Evolutionary conservation across 2,329 filamentous ascomycete species (phyloP).

Genomic region (Epichloe festucae): DNA sequence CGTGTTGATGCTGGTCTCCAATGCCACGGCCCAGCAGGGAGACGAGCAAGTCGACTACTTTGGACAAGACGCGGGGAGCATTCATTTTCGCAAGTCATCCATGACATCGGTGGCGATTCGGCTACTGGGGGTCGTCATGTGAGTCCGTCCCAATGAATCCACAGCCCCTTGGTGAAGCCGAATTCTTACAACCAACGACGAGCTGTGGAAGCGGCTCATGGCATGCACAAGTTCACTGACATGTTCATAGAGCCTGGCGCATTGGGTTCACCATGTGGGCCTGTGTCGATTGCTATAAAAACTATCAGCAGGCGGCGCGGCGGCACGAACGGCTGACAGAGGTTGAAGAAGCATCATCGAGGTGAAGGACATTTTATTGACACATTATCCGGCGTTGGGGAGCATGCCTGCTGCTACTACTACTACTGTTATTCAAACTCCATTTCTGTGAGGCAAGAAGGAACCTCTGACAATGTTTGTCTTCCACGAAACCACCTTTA

Average conservation of each 20-base stretch:
- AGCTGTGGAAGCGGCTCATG: too few relatives aligned
- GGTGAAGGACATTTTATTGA: too few relatives aligned
- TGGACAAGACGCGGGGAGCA: conserved; percentile 7
- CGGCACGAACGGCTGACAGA: too few relatives aligned
- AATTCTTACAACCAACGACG: too few relatives aligned
- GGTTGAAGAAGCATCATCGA: too few relatives aligned
- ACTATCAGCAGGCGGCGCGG: neutral
- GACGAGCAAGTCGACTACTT: neutral
- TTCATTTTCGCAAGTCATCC: conserved; percentile 1
- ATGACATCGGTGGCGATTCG: conserved; percentile 6
- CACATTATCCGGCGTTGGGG: too few relatives aligned
- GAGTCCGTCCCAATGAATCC: neutral
- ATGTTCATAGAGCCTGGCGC: neutral
- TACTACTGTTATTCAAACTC: conserved; percentile 4
- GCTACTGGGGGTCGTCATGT: conserved; percentile 15
- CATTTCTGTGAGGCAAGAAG: conserved; percentile 34
- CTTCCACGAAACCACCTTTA: conserved; percentile 35
- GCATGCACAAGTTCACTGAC: too few relatives aligned
- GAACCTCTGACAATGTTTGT: conserved; percentile 10
- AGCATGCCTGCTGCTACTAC: too few relatives aligned
- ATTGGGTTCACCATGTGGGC: neutral
- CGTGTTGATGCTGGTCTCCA: conserved; percentile 20
- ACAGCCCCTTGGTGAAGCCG: too few relatives aligned
- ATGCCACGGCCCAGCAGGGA: neutral
- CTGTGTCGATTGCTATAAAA: neutral